Conservation (phyloP, 768 basidiomycete species). For the Leccinum barrowsii region DNA sequence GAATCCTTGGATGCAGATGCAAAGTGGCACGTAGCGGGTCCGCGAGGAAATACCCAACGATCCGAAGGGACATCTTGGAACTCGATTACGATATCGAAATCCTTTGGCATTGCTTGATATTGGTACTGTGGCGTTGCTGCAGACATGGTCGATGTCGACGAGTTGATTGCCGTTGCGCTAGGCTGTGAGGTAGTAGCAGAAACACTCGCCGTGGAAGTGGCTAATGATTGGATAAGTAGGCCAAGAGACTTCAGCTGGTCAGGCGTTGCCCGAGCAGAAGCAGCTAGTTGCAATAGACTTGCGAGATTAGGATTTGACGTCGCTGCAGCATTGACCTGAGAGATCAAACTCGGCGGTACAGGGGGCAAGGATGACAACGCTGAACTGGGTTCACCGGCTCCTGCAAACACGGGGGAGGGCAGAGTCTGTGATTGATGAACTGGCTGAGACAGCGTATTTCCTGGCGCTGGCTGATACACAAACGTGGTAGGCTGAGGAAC, state of each 20-base stretch:
- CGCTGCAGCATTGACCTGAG: conserved; percentile 65
- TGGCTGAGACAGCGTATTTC: conserved; percentile 27
- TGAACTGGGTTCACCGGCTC: conserved; percentile 35
- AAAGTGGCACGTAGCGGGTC: conserved; percentile 49
- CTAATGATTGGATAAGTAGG: conserved; percentile 67
- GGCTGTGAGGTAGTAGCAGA: conserved; percentile 8
- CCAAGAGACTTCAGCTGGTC: conserved; percentile 69
- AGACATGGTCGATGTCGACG: conserved; percentile 14
- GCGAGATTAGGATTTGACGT: conserved; percentile 64
- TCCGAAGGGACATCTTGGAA: conserved; percentile 62
- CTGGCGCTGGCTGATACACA: conserved; percentile 26
- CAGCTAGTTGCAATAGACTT: conserved; percentile 61
- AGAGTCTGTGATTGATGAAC: conserved; percentile 24
- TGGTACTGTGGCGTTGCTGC: conserved; percentile 20
- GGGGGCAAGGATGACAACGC: conserved; percentile 43
- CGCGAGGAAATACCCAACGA: conserved; percentile 68
- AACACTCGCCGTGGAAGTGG: conserved; percentile 22
- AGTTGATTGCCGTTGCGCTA: background rate
- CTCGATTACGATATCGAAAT: conserved; percentile 73
- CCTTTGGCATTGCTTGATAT: conserved; percentile 38
- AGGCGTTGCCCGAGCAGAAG: conserved; percentile 54
- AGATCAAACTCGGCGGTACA: conserved; percentile 55
- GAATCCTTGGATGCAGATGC: conserved; percentile 12
- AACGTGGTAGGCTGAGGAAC: conserved; percentile 23
- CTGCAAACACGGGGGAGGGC: conserved; percentile 17